phyloP scores from a whole-genome alignment of 768 basidiomycete genomes.

The Suillus subalutaceus region DNA sequence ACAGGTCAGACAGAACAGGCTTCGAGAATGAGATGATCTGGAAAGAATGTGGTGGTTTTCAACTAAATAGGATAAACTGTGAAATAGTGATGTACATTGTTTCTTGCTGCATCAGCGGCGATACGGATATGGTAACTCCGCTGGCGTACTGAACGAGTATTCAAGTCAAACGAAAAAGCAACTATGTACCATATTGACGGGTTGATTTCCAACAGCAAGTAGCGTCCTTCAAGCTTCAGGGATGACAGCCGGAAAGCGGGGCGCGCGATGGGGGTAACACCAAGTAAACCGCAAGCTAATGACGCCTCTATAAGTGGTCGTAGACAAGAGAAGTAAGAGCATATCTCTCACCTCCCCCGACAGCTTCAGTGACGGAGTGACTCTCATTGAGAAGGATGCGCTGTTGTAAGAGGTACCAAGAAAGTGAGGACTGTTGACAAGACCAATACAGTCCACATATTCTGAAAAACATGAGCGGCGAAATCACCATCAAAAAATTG shows the following conservation, averaged over 20 bases:
- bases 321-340: neutral
- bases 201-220: too few relatives aligned
- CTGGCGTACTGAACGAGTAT: too few relatives aligned
- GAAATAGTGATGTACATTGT: too few relatives aligned
- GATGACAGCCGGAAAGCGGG: slow-evolving; percentile 43
- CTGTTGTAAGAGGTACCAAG: slow-evolving; percentile 66
- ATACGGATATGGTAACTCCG: too few relatives aligned
- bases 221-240: slow-evolving; percentile 7
- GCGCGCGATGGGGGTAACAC: slow-evolving; percentile 80
- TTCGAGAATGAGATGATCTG: too few relatives aligned
- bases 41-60: too few relatives aligned
- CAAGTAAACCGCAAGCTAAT: slow-evolving; percentile 65
- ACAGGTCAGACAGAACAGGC: too few relatives aligned
- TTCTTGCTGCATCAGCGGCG: too few relatives aligned
- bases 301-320: neutral
- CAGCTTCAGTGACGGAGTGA: slow-evolving; percentile 53
- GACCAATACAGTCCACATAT: slow-evolving; percentile 72
- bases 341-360: slow-evolving; percentile 51
- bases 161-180: too few relatives aligned
- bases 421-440: slow-evolving; percentile 72
- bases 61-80: too few relatives aligned
- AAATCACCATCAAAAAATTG: neutral
- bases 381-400: slow-evolving; percentile 65
- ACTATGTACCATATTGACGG: too few relatives aligned
- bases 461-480: slow-evolving; percentile 64